Base-by-base conservation (phyloP, 108 stramenopile genomes). In the Pseudonitzschia multiseries region DNA sequence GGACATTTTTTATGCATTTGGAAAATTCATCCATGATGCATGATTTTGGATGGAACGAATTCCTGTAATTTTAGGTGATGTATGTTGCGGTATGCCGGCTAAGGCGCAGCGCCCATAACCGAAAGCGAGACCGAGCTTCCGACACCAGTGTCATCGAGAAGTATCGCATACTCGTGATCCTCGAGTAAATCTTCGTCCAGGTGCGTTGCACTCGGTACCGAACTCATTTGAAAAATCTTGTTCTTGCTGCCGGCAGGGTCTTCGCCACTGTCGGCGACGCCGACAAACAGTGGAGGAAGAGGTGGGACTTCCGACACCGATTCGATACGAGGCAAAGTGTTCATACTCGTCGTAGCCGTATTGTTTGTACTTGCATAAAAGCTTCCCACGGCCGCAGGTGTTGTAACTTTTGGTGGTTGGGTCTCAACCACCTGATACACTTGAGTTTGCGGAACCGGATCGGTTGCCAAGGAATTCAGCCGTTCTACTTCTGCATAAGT, bases 111-210 rank as follows among this genome's bases (percentile, higher is more conserved):
- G 15, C 20, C 61, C 40, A 62, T 15, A 31, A 8, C 66, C 12
- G 66, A 22, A 13, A 67, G 66, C 20, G 44, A 48, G 9, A 28
- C 44, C 4, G 66, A 46, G 26, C 66, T 67, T 15, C 86, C 86
- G 13, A 79, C 79, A 21, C 70, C 78, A 21, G 65, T 76, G 33
- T 84, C 78, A 29, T 92, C 92, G 43, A 94, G 78, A 48, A 94
- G 73, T 21, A 88, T 84, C 13, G 89, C 90, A 75, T 92, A 94
- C 29, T 89, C 93, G n/a, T 92, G 89, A 67, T 94, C 93, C 32
- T 94, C 93, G 32, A 88, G 85, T 12, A 87, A 79, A 41, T 82
- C 72, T 33, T 83, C 82, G 51, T 84, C 79, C n/a, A 83, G 70
- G 21, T 42, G 66, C 12, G 71, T 36, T 6, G 46, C 53, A 57